Conservation (phyloP, 2,329 filamentous ascomycete species). For the Botrytis hyacinthi region DNA sequence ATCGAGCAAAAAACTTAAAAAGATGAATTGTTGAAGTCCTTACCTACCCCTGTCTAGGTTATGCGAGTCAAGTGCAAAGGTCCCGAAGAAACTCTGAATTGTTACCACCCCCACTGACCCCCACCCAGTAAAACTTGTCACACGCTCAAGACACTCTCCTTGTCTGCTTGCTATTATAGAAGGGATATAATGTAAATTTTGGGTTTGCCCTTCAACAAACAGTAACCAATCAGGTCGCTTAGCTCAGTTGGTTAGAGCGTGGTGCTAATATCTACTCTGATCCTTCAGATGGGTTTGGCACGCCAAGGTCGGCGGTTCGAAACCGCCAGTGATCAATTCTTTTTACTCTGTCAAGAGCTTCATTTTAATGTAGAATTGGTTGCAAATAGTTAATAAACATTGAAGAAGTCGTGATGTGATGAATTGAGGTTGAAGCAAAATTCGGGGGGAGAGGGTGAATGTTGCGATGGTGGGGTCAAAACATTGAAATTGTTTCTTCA, state of each 20-base stretch:
- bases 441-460: neutral
- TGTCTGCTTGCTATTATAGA: neutral
- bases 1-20: neutral
- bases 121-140: neutral
- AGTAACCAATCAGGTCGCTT: neutral
- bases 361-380: neutral
- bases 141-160: neutral
- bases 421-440: neutral
- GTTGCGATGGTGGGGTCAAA: neutral
- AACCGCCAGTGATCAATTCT: neutral
- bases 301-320: slow-evolving; percentile 12
- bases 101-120: neutral
- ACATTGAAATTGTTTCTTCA: neutral
- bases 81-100: neutral
- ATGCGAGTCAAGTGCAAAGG: neutral
- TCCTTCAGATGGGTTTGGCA: neutral
- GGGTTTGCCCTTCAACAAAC: accelerated
- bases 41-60: neutral
- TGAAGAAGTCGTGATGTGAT: neutral
- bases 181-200: accelerated
- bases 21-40: neutral
- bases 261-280: neutral
- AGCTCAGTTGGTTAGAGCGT: slow-evolving; percentile 11
- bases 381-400: neutral
- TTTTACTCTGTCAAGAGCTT: neutral